Conservation (phyloP, 228 moss, liverwort and hornwort species). For the Sphagnum magellanicum region DNA sequence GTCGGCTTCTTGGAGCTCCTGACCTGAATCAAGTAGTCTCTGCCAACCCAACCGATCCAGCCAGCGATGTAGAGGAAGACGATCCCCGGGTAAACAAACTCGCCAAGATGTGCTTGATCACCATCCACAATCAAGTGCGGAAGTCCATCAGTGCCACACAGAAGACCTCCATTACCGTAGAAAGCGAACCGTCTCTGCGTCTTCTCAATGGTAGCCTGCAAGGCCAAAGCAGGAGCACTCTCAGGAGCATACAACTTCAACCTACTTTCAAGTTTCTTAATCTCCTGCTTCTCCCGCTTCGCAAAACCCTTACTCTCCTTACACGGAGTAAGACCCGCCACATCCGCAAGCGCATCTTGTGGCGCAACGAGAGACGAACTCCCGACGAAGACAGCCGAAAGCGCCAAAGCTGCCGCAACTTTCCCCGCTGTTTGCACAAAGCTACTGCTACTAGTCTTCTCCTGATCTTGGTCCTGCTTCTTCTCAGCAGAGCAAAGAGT, state of each 20-base stretch:
- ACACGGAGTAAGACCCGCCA: constrained; percentile 46
- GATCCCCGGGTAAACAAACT: constrained; percentile 62
- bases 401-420: constrained; percentile 27
- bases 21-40: constrained; percentile 25
- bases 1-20: constrained; percentile 34
- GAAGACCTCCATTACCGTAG: constrained; percentile 46
- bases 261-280: constrained; percentile 39
- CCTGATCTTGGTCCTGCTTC: too few relatives aligned
- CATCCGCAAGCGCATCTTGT: constrained; percentile 37
- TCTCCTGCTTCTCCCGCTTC: constrained; percentile 45
- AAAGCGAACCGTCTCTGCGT: constrained; percentile 43
- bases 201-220: constrained; percentile 41
- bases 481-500: constrained; percentile 23
- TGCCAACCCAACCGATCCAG: constrained; percentile 61
- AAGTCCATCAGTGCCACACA: constrained; percentile 55
- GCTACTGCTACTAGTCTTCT: too few relatives aligned
- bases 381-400: constrained; percentile 39
- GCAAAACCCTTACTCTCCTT: constrained; percentile 49
- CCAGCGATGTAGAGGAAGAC: constrained; percentile 58
- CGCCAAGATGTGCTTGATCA: constrained; percentile 47
- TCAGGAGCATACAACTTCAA: constrained; percentile 42
- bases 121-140: constrained; percentile 57
- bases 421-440: constrained; percentile 22
- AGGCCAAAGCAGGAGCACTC: constrained; percentile 47
- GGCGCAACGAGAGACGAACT: constrained; percentile 36